Evolutionary conservation across 2,329 filamentous ascomycete genomes (phyloP), one percentile per base, ranked within the genome.

Genomic region (Paramyrothecium roridum): DNA sequence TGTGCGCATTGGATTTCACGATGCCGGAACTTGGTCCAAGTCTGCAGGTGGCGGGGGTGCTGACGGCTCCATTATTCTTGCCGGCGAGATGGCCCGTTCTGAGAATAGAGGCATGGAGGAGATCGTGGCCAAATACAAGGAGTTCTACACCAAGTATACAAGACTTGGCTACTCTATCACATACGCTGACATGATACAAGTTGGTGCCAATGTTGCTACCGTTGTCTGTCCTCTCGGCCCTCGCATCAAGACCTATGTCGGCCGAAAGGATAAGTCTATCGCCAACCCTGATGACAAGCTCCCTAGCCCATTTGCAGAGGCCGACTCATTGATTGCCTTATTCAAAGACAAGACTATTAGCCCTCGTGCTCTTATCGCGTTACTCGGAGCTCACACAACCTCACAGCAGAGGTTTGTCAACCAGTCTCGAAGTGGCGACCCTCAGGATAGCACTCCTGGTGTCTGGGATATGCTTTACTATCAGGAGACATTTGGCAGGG

Each of bases 141-240:
- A 49, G 11, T 74, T 78, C 61, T 72, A 72, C 52, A 53, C 62
- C 26, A 73, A 76, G 56, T 78, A 74, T 60, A 69, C 72, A 46
- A n/a, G n/a, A n/a, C n/a, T n/a, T n/a, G 56, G 59, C 30, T 71
- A 67, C 53, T 61, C 64, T 19, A 71, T 83, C 40, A 70, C 73
- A 11, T 77, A 79, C 59, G 81, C 80, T 21, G 81, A 84, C 60
- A 67, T 84, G n/a, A 74, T 82, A 21, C 80, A 83, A 62, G 76
- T 81, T 59, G 77, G 74, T 2, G 71, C 70, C 67, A 78, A 66
- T 52, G 71, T 80, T 46, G 80, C 74, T 8, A 77, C 79, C 13
- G 73, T 79, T 7, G 71, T 73, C 7, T 75, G 73, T 49, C 72
- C 72, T 6, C 64, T 70, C 1, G 72, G 72, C 2, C 81, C 81